A percentile compares a stretch with the other conserved stretches of the same genome.
These are phyloP conservation scores for Tanacetum coccineum DNA, from an alignment of 129 eudicot genomes.

Conservation along the genomic window DNA sequence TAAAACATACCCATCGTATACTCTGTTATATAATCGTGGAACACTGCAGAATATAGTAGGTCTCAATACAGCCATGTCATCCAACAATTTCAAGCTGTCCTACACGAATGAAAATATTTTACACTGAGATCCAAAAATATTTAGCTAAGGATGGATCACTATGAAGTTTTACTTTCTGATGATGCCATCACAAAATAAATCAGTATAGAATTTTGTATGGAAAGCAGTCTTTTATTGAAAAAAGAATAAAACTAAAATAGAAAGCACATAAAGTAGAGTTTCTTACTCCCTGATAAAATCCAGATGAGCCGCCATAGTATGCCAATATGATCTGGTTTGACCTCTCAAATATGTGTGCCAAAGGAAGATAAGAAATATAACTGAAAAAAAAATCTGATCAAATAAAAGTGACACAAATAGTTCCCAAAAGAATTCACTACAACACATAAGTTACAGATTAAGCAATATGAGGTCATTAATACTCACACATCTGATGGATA, in stretches of 20 bases:
- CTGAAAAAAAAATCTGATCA: conserved; percentile 34
- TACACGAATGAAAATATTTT: conserved; percentile 25
- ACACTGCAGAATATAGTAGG: conserved; percentile 87
- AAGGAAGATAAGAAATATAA: conserved; percentile 78
- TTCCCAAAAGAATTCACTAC: conserved; percentile 6
- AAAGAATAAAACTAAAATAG: neutral
- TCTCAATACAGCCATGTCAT: conserved; percentile 64
- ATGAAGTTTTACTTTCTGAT: neutral
- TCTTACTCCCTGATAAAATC: conserved; percentile 91
- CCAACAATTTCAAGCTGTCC: conserved; percentile 81
- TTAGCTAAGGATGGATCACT: too few species aligned
- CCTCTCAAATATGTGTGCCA: conserved; percentile 86
- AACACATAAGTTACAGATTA: conserved; percentile 1
- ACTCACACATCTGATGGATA: conserved; percentile 77
- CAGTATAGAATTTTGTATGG: neutral
- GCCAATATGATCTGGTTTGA: conserved; percentile 42
- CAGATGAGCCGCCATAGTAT: conserved; percentile 63
- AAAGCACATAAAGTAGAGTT: conserved; percentile 23
- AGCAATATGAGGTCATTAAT: neutral
- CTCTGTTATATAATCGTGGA: conserved; percentile 74
- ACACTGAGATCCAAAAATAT: neutral
- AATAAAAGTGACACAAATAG: too few species aligned
- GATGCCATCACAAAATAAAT: neutral
- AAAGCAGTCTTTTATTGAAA: too few species aligned
- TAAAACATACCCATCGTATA: conserved; percentile 62